Base-by-base conservation (phyloP, 1,284 basidiomycete genomes). In the Rhodotorula sp. region DNA sequence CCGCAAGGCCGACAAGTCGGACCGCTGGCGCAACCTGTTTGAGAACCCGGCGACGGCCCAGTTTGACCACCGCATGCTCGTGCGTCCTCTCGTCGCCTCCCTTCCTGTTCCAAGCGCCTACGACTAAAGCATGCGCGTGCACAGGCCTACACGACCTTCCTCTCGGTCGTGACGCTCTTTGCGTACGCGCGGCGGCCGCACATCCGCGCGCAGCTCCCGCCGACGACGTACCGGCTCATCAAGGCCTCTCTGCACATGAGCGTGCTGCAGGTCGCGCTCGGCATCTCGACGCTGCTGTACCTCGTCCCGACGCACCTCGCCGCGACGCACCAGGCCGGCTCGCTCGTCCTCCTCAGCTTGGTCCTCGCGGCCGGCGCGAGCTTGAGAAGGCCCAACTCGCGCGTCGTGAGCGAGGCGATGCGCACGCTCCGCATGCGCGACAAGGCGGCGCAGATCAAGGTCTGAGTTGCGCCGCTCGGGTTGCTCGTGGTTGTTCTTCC, bases 41-140 rank as follows among this genome's bases (percentile, higher is more conserved):
- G 96, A 98, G 82, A 99, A 99, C 81, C 97, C 97, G 7, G 95
- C 92, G 14, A 97, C 97, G 0, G 95, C 96, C 14, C 97, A 99
- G 81, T 96, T 98, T 78, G 88, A 99, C 80, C 97, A 99, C 82
- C 89, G 97, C 52, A 85, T 94, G 58, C 86, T 99, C 60, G 94
- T 92, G 77, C 81, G 90, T 81, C 48, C 21, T 27, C 21, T 14
- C 7, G 14, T 8, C 17, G 13, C 41, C 34, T 54, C 41, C 25
- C 25, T n/a, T 25, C 25, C 77, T 77, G 0, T 67, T 78, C 3
- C 21, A 25, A 34, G 13, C 44, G 14, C 7, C 16, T 17, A 13
- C 5, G 5, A 54, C 34, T 54, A n/a, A 46, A 44, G 59, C 14
- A 49, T 65, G 10, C 41, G 3, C 17, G 68, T 61, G 8, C 12